Percentiles rank a stretch among this genome's conserved stretches.
Conservation (phyloP, 2,329 filamentous ascomycete genomes). For the Beauveria sp. region DNA sequence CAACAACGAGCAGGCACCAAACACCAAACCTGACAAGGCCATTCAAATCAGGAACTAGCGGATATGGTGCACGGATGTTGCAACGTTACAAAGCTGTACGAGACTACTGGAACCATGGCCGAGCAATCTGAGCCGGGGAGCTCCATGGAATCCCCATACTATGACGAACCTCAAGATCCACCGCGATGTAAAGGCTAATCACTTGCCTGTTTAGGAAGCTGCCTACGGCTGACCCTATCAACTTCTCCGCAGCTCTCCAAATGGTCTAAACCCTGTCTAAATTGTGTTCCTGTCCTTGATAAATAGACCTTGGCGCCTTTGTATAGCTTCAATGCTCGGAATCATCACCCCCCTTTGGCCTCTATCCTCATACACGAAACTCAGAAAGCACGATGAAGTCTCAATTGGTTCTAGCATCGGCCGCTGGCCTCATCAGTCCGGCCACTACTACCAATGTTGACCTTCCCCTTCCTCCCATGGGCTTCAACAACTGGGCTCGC, state of each 20-base stretch:
- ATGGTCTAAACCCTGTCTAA: background rate
- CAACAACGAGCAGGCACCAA: background rate
- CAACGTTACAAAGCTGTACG: constrained; percentile 10
- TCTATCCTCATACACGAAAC: background rate
- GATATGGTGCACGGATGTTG: background rate
- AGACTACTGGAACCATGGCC: background rate
- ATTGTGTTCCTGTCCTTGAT: background rate
- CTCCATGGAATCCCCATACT: background rate
- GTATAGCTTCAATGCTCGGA: background rate
- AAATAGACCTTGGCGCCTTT: background rate
- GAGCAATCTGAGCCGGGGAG: background rate
- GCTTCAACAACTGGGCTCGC: constrained; percentile 44
- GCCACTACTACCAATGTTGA: background rate
- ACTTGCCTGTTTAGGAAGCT: constrained; percentile 4
- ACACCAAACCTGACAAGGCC: background rate
- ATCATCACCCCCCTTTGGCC: background rate
- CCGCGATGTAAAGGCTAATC: background rate
- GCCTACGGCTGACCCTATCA: background rate
- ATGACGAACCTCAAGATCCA: background rate
- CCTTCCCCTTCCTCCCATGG: constrained; percentile 35
- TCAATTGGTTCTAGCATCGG: constrained; percentile 11
- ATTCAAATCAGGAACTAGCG: background rate
- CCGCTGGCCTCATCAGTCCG: background rate
- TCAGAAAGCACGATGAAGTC: constrained; percentile 7
- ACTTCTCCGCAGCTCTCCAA: background rate